Percentiles rank a stretch among this genome's conserved stretches.
Conservation (phyloP, 2,329 filamentous ascomycete genomes). For the Lasiodiplodia hormozganensis region DNA sequence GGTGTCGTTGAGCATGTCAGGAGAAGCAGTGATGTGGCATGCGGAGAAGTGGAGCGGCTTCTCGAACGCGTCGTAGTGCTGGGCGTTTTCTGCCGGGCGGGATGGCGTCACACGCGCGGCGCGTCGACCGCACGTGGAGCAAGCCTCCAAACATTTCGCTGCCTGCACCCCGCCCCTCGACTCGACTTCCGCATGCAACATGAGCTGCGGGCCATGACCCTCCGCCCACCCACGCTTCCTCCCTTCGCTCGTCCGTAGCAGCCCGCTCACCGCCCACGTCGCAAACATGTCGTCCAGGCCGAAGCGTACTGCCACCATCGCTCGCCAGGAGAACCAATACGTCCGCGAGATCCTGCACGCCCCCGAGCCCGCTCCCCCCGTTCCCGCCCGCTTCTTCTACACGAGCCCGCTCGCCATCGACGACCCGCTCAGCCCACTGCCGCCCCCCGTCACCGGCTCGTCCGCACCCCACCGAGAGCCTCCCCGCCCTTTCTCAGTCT, state of each 20-base stretch:
- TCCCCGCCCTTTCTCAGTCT: constrained; percentile 77
- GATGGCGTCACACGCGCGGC: constrained; percentile 19
- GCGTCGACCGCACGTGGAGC: constrained; percentile 15
- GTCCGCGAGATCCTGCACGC: constrained; percentile 53
- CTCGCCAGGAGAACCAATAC: constrained; percentile 49
- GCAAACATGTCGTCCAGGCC: constrained; percentile 8
- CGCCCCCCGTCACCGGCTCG: constrained; percentile 56
- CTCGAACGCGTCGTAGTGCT: not conserved
- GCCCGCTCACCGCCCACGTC: constrained; percentile 19
- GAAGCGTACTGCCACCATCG: constrained; percentile 23
- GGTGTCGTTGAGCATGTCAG: not conserved
- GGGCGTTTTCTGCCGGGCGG: constrained; percentile 24
- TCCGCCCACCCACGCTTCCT: not conserved
- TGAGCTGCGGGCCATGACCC: constrained; percentile 21
- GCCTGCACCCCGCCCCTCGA: not conserved
- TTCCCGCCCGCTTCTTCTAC: constrained; percentile 74
- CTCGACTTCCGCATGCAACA: constrained; percentile 1
- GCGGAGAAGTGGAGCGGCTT: not conserved
- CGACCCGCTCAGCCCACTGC: constrained; percentile 78
- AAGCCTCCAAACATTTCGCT: not conserved
- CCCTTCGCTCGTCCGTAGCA: not conserved
- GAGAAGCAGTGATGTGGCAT: not conserved
- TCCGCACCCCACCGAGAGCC: constrained; percentile 61
- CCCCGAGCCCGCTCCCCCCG: constrained; percentile 42
- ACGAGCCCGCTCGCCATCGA: constrained; percentile 82